These are phyloP conservation scores for Pelargonium myrrhifolium DNA, from an alignment of 441 rosid species.

Conservation along the genomic window DNA sequence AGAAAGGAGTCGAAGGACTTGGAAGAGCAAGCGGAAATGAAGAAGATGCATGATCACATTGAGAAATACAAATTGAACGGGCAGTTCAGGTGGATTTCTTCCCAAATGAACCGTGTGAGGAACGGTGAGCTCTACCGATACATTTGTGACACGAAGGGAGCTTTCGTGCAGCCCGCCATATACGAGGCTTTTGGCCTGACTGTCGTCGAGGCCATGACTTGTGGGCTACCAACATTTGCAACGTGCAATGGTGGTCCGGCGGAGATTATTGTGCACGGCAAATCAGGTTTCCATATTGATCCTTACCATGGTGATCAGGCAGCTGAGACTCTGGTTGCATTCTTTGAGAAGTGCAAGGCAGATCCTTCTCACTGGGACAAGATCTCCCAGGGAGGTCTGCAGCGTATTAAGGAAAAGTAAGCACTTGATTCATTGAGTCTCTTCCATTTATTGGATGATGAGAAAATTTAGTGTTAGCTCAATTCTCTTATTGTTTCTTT, in stretches of 20 bases:
- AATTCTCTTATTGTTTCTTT: background rate
- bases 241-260: conserved; percentile 95
- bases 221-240: conserved; percentile 88
- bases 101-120: conserved; percentile 83
- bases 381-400: conserved; percentile 68
- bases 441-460: too few relatives aligned
- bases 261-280: conserved; percentile 78
- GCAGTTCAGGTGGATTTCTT: conserved; percentile 89
- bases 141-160: conserved; percentile 81
- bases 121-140: conserved; percentile 81
- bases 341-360: conserved; percentile 64
- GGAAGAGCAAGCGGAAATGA: conserved; percentile 85
- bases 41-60: conserved; percentile 61
- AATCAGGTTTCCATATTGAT: conserved; percentile 84
- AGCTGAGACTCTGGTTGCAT: conserved; percentile 55
- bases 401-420: conserved; percentile 81
- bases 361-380: conserved; percentile 64
- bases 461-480: too few relatives aligned
- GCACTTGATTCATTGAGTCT: background rate
- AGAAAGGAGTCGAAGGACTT: conserved; percentile 72
- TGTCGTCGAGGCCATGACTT: conserved; percentile 91
- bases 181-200: conserved; percentile 92
- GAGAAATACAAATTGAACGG: conserved; percentile 68
- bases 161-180: conserved; percentile 82
- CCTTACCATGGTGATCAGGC: conserved; percentile 93